Base-by-base conservation (phyloP, 345 rosid genomes). In the Gossypioides kirkii region DNA sequence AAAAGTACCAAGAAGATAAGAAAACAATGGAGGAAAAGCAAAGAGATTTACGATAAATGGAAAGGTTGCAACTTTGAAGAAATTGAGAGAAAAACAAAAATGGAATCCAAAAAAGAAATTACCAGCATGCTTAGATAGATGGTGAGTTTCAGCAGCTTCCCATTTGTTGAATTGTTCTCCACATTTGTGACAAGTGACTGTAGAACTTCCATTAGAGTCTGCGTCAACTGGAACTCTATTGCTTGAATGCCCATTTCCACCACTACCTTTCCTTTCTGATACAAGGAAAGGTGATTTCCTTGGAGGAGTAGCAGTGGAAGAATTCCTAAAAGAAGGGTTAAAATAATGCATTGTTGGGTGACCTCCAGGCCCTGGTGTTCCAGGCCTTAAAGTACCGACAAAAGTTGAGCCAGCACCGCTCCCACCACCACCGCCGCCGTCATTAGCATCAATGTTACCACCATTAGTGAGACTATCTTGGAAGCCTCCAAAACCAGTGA, bases 101-200 rank as follows among this genome's bases (percentile, higher is more conserved):
- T 42, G 52, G 64, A 61, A 18, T 25, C 46, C 36, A 45, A 13
- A 13, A 46, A 54, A 41, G n/a, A 61, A n/a, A 73, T 79, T 77
- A 95, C 99, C 97, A 64, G 99, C 99, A 82, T 95, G 99, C 82
- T 89, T 95, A 38, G 98, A 95, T 73, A 95, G 95, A 86, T 95
- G 96, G 77, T 95, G 99, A 17, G 88, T 87, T 85, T 95, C 99
- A 66, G 99, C 98, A 75, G 90, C 97, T 78, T 92, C 99, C 86
- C 89, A 86, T 86, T 90, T 95, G 77, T 61, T 87, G 72, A 95
- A 95, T 72, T 88, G 97, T 78, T 95, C 93, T 62, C 98, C 99
- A 77, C 99, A 95, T 84, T 92, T 95, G 74, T 95, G 99, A 76
- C 99, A 95, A 77, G 91, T 88, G 50, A 94, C 80, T 70, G 81